Evolutionary conservation across 2,329 filamentous ascomycete genomes (phyloP).

Genomic region (Setomelanomma holmii): DNA sequence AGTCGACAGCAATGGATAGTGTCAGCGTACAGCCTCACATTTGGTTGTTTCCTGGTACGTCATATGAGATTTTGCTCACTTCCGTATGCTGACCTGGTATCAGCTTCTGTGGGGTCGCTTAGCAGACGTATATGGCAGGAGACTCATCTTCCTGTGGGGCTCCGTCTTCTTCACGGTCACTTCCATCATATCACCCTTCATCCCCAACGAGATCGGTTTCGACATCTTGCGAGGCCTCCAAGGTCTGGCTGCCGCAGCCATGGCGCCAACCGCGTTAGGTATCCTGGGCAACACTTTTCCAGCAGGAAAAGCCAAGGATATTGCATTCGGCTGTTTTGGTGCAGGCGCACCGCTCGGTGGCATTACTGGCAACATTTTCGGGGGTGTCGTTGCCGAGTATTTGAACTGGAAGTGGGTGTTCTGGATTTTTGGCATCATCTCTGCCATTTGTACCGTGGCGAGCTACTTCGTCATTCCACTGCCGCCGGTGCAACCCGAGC

Average conservation of each 20-base stretch:
- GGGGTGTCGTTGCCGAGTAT: constrained; percentile 69
- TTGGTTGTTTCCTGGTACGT: constrained; percentile 67
- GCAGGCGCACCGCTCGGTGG: constrained; percentile 70
- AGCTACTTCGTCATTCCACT: constrained; percentile 67
- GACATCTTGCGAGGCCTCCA: constrained; percentile 71
- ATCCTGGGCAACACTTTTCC: constrained; percentile 73
- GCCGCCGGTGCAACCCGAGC: constrained; percentile 46
- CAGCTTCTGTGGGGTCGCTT: constrained; percentile 70
- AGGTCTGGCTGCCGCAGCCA: constrained; percentile 71
- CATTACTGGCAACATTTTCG: constrained; percentile 69
- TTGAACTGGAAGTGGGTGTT: constrained; percentile 46
- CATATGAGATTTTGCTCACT: neutral
- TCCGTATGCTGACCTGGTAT: constrained; percentile 5
- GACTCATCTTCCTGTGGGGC: constrained; percentile 69
- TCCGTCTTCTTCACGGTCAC: constrained; percentile 68
- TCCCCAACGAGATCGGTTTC: constrained; percentile 72
- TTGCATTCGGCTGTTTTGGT: constrained; percentile 62
- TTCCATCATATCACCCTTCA: constrained; percentile 67
- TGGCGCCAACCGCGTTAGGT: constrained; percentile 74
- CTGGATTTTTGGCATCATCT: constrained; percentile 68
- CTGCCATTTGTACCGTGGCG: constrained; percentile 62
- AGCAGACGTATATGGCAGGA: constrained; percentile 71
- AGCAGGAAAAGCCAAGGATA: constrained; percentile 73
- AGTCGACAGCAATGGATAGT: constrained; percentile 70
- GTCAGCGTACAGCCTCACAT: constrained; percentile 69